These are phyloP conservation scores for Malassezia furfur DNA, from an alignment of 1,284 basidiomycete species.

Conservation along the genomic window DNA sequence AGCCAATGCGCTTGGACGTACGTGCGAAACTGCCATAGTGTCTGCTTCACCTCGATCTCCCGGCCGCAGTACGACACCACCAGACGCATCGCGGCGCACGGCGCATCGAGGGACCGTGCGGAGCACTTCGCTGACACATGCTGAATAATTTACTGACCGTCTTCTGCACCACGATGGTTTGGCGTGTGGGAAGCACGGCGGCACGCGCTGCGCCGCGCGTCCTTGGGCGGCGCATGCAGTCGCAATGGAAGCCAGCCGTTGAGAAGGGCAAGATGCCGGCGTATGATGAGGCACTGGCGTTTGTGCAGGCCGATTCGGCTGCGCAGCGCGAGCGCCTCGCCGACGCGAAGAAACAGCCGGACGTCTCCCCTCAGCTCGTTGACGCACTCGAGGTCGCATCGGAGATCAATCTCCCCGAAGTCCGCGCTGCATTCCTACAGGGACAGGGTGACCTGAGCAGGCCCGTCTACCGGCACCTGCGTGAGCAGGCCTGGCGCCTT, in stretches of 20 bases:
- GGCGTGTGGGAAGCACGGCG: neutral
- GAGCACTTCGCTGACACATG: neutral
- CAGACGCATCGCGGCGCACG: constrained; percentile 26
- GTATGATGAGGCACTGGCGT: constrained; percentile 68
- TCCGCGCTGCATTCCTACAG: constrained; percentile 64
- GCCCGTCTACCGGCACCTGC: constrained; percentile 66
- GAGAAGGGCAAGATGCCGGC: constrained; percentile 62
- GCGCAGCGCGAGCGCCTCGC: constrained; percentile 53
- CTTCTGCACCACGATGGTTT: neutral
- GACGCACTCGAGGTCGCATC: constrained; percentile 58
- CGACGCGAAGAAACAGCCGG: constrained; percentile 5
- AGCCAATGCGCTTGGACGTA: constrained; percentile 1
- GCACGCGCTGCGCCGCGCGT: constrained; percentile 1
- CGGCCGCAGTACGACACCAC: constrained; percentile 40
- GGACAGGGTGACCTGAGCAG: constrained; percentile 55
- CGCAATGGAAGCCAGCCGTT: constrained; percentile 52
- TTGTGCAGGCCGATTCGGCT: constrained; percentile 54
- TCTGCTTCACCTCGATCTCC: constrained; percentile 34
- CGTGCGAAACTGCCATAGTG: constrained; percentile 31
- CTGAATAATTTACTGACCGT: neutral
- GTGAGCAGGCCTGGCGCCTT: constrained; percentile 74
- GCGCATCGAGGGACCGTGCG: neutral
- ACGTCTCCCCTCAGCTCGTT: constrained; percentile 50
- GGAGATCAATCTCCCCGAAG: constrained; percentile 65
- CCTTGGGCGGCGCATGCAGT: neutral